Conservation (phyloP, 345 rosid genomes). For the Sapria himalayana region DNA sequence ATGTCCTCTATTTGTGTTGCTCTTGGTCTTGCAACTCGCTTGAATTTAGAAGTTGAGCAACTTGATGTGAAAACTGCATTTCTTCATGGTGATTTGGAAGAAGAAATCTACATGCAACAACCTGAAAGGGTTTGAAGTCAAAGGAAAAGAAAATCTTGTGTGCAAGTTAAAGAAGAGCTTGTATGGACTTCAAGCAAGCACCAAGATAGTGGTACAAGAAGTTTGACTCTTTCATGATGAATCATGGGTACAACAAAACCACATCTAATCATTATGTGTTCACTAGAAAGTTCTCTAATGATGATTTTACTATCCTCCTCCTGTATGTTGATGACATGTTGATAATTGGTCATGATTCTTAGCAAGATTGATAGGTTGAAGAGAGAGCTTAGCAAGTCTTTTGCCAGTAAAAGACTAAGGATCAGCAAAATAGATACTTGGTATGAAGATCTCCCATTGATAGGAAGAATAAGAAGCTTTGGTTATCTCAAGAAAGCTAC, state of each 20-base stretch:
- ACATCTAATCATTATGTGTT: too few relatives aligned
- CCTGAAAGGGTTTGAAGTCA: neutral
- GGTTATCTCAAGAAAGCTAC: too few relatives aligned
- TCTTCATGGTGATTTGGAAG: neutral
- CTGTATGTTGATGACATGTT: neutral
- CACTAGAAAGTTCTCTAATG: too few relatives aligned
- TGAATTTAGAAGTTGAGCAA: neutral
- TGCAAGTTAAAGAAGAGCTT: neutral
- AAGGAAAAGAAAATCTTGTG: neutral
- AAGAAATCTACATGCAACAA: too few relatives aligned
- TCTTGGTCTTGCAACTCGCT: neutral
- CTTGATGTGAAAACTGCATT: neutral
- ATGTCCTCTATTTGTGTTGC: neutral
- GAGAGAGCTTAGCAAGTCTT: neutral
- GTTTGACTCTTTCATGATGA: too few relatives aligned
- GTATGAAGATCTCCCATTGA: too few relatives aligned
- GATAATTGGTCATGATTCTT: neutral
- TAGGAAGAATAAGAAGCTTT: too few relatives aligned
- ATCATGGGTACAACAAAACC: too few relatives aligned
- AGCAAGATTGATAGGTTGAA: neutral
- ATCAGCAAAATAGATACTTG: too few relatives aligned
- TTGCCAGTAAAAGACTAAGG: too few relatives aligned
- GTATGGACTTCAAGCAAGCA: neutral
- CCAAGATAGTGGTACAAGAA: neutral
- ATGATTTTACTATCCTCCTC: neutral